phyloP scores from a whole-genome alignment of 2,329 filamentous ascomycete species.

The Volutella citrinella region DNA sequence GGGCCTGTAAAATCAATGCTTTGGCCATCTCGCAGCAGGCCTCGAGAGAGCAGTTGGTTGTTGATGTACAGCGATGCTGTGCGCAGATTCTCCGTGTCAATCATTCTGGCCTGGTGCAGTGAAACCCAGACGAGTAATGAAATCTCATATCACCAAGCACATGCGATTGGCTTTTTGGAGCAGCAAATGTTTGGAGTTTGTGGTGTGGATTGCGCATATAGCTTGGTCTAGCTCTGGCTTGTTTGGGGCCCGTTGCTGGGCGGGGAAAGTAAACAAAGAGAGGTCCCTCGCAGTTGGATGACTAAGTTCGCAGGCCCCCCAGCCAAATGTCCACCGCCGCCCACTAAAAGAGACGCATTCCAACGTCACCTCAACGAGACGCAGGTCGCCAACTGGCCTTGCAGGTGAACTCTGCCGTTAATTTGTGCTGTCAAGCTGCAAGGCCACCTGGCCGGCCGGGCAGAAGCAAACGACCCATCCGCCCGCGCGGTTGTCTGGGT shows the following conservation, averaged over 20 bases:
- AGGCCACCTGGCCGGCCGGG: conserved; percentile 13
- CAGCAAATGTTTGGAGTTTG: no score
- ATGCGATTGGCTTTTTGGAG: no score
- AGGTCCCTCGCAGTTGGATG: conserved; percentile 18
- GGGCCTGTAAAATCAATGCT: conserved; percentile 80
- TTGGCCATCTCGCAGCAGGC: conserved; percentile 64
- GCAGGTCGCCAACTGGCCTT: conserved; percentile 22
- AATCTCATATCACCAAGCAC: conserved; percentile 20
- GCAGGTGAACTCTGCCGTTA: conserved; percentile 15
- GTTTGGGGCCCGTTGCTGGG: conserved; percentile 35
- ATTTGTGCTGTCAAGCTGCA: conserved; percentile 11
- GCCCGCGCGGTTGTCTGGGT: conserved; percentile 17
- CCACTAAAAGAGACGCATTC: conserved; percentile 5
- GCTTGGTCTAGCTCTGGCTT: conserved; percentile 18
- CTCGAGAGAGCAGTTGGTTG: conserved; percentile 66
- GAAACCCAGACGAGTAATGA: conserved; percentile 10
- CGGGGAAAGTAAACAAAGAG: conserved; percentile 39
- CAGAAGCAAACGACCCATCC: conserved; percentile 4
- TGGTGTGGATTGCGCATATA: conserved; percentile 14
- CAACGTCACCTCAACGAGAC: conserved; percentile 16
- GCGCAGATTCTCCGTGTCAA: conserved; percentile 59
- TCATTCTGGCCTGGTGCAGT: conserved; percentile 37
- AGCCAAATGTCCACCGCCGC: background rate
- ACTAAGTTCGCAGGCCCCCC: conserved; percentile 17
- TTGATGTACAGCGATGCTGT: conserved; percentile 71